Base-by-base conservation (phyloP, 805 yeast genomes). In the Kodamaea lidongshanica region DNA sequence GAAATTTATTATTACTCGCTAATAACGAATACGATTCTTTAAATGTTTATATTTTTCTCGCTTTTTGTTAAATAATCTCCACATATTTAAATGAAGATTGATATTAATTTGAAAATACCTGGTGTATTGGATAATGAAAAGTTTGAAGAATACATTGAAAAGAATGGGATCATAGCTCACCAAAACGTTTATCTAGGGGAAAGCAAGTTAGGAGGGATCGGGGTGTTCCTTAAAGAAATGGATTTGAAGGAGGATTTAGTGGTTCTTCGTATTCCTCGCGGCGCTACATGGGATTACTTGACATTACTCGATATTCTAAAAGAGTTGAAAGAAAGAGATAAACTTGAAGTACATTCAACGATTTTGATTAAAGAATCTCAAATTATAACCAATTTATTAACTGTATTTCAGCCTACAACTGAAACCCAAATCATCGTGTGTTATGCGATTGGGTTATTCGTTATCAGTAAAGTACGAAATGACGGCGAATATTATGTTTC, bases 161-260 rank as follows among this genome's bases (percentile, higher is more conserved):
- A 15, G 8, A 12, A n/a, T 10, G 30, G 30, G 5, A 31, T 31
- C 10, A 10, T 7, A 42, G 14, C 47, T 10, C 28, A 30, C 6
- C 30, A 35, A 1, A 27, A 33, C 23, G 10, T 27, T 8, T n/a
- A 10, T 4, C 39, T 56, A 23, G 45, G 37, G 12, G 9, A 29
- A 11, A 50, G 58, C 28, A 12, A 31, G 1, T 34, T 54, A 9
- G 63, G 64, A n/a, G 65, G 65, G 8, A 38, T 39, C 6, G 65
- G 65, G 5, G 25, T 59, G 7, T 46, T 50, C 23, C 40, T 44
- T 27, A 15, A 23, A 14, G n/a, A 8, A n/a, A n/a, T 19, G n/a
- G 16, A 7, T 6, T 14, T 19, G n/a, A 30, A 28, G 13, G 34
- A 23, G 9, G 42, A 33, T 30, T 19, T 36, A 17, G 28, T 28